Base-by-base conservation (phyloP, 345 rosid species). In the Aquilaria malaccensis region DNA sequence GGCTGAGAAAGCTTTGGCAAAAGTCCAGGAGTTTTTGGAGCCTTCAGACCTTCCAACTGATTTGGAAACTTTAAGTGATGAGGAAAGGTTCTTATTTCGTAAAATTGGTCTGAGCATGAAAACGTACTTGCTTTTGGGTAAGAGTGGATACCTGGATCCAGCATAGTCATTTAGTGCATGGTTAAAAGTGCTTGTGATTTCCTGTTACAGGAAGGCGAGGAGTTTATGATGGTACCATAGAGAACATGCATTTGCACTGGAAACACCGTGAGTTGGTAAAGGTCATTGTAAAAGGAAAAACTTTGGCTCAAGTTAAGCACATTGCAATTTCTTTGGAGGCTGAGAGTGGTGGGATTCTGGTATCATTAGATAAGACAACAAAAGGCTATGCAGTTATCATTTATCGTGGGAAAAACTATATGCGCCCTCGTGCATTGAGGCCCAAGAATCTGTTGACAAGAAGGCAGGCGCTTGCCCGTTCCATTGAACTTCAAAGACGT, bases 161-260 rank as follows among this genome's bases (percentile, higher is more conserved):
- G 33, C 60, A 51, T 50, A 59, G 13, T 66, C 54, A 5, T 22
- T 48, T 43, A 31, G 32, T 55, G 51, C 66, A 45, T 13, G 56
- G 15, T 49, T 32, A 52, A 56, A 63, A 52, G 10, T 58, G 7
- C 33, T 22, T 50, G 10, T 60, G 51, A 6, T 29, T 63, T 72
- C 65, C 56, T 79, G 41, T 68, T 67, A 55, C 77, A 91, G 96
- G 98, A 52, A 80, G 85, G 78, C 71, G 96, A 64, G 96, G 79
- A 46, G 81, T 92, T 66, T 92, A 75, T 66, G 85, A 76, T 73
- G 96, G 96, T 71, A 89, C 93, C 32, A 73, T 89, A 70, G 95
- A 92, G 70, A 92, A 92, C 77, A 86, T 89, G 86, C 95, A 92
- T 77, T 76, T 92, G 61, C 96, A 92, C 58, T 92, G 98, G 98